Base-by-base conservation (phyloP, 2,329 filamentous ascomycete species). In the Parastagonospora nodorum region DNA sequence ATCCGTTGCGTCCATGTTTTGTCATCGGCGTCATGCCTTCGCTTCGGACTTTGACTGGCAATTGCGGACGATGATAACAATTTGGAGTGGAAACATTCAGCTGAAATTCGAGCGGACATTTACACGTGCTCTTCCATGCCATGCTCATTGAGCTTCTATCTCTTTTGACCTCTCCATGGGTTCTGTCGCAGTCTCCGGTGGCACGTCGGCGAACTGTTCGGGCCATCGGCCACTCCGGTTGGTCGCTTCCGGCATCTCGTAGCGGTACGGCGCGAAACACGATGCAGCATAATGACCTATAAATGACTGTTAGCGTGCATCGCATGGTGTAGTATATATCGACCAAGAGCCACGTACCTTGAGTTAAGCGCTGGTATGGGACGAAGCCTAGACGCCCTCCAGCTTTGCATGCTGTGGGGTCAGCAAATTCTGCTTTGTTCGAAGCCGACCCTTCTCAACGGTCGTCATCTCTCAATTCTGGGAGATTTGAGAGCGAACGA, bases 21-120 rank as follows among this genome's bases (percentile, higher is more conserved):
- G 58, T 60, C 58, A 60, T 57, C 58, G 49, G 39, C 58, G 49
- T 51, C 50, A 51, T 52, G 9, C 33, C 36, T 47, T 49, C 31
- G 46, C 35, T 30, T 15, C 16, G 31, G 19, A 27, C 16, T 32
- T 28, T 15, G n/a, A 37, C 42, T 39, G 31, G 24, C 32, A 31
- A 30, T 30, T 14, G 14, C 40, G 45, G 41, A 40, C 55, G 35
- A 43, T 46, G 27, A 36, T 52, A 37, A 41, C 36, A 24, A 36
- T 16, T 36, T 8, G 11, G 28, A 19, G 15, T 9, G 9, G n/a
- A 9, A 37, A 29, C 42, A 14, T 11, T 15, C 37, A 14, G 7
- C 8, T 28, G 19, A 2, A 2, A 40, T 45, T 8, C 5, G 8
- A 49, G 9, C 14, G 16, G 9, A 8, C 19, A 24, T 14, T 49